These are phyloP conservation scores for Apiosordaria backusii DNA, from an alignment of 495 filamentous ascomycete genomes.

Conservation along the genomic window DNA sequence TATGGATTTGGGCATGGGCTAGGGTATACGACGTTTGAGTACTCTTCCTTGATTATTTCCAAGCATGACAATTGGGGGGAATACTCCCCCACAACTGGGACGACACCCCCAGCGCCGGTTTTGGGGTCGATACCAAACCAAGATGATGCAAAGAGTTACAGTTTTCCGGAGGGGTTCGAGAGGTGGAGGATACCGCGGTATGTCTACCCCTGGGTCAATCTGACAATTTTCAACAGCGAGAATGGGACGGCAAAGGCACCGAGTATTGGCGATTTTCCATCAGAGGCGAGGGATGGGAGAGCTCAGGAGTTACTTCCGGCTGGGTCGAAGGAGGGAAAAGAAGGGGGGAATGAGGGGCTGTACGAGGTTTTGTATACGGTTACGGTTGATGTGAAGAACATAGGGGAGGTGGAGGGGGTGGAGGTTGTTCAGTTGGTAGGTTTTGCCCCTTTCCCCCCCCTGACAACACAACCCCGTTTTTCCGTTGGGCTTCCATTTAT, in stretches of 20 bases:
- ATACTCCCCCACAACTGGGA: background rate
- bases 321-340: conserved; percentile 67
- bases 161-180: conserved; percentile 35
- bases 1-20: conserved; percentile 52
- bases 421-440: conserved; percentile 60
- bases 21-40: conserved; percentile 40
- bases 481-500: background rate
- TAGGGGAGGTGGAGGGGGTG: conserved; percentile 48
- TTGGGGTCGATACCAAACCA: background rate
- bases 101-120: background rate
- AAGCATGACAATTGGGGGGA: background rate
- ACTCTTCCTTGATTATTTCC: conserved; percentile 24
- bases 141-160: conserved; percentile 1
- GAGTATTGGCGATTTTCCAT: conserved; percentile 48
- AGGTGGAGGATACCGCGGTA: conserved; percentile 34
- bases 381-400: conserved; percentile 48
- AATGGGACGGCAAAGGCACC: conserved; percentile 27
- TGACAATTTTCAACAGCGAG: conserved; percentile 21
- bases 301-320: conserved; percentile 64
- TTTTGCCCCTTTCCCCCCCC: conserved; percentile 18
- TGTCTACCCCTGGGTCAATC: conserved; percentile 39
- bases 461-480: conserved; percentile 29
- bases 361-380: conserved; percentile 47
- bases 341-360: conserved; percentile 70
- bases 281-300: conserved; percentile 57